Evolutionary conservation across 2,329 filamentous ascomycete genomes (phyloP), one percentile per base, ranked within the genome.

Genomic region (Colletotrichum paranaense): DNA sequence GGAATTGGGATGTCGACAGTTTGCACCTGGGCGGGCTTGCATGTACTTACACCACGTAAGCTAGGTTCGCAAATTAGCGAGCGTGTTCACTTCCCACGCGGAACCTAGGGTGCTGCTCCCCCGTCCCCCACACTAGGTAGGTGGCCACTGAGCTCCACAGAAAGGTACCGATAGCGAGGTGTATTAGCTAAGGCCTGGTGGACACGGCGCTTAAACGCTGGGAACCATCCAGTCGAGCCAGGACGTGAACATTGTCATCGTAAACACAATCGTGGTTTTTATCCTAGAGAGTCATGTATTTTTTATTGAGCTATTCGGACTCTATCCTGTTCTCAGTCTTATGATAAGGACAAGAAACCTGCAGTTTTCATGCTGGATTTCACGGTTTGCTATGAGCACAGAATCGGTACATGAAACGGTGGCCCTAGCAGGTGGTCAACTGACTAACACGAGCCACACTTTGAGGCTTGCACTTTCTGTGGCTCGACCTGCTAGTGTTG

Each of bases 31-130:
- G 35, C 67, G 56, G 56, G 28, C 52, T 59, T 59, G 60, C 22
- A 73, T 69, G 56, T 70, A 73, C 70, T 73, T 70, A 73, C 70
- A 73, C 70, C 67, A 73, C 67, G 70, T 73, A 73, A 73, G 71
- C 71, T 71, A 30, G 55, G 62, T 62, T 73, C 59, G 67, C 67
- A 73, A 73, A 73, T 71, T 71, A 73, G 71, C 67, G 67, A 73
- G 71, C 71, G 71, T 73, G 71, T 73, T 73, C 71, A 73, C 71
- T 71, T 73, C 67, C 63, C 71, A 71, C 46, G 62, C 67, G 60
- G 60, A 59, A 73, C 42, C 42, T 49, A 49, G 42, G 59, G 70
- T 70, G 62, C 70, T 70, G 67, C 46, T 57, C 70, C 59, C 70
- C 65, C 30, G 67, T 70, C 67, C 71, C 71, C 71, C 71, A 73